phyloP scores from a whole-genome alignment of 768 basidiomycete species.

The Trametes gibbosa region DNA sequence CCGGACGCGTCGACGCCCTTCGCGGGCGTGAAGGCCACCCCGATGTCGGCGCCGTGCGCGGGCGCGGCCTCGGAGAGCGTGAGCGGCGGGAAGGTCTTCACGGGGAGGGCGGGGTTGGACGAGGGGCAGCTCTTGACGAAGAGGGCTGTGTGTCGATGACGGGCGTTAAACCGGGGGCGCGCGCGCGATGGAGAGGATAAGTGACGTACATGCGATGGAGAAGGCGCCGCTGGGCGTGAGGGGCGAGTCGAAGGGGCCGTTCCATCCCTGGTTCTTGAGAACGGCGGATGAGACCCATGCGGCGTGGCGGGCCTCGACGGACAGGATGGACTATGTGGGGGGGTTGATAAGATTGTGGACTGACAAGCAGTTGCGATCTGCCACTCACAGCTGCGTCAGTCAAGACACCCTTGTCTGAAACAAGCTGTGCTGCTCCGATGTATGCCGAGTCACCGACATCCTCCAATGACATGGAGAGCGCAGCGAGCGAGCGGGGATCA shows the following conservation, averaged over 20 bases:
- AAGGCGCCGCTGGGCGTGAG: constrained; percentile 39
- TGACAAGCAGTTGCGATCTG: too few species aligned
- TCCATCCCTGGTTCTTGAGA: constrained; percentile 41
- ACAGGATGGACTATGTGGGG: constrained; percentile 59
- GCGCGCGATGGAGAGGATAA: constrained; percentile 21
- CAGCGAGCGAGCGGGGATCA: constrained; percentile 42
- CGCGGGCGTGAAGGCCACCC: constrained; percentile 17
- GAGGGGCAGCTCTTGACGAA: constrained; percentile 50
- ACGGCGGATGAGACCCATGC: constrained; percentile 47
- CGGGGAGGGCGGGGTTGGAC: constrained; percentile 46
- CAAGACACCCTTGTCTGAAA: constrained; percentile 43
- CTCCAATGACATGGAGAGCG: constrained; percentile 46
- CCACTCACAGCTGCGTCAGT: constrained; percentile 47
- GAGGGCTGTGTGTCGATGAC: constrained; percentile 26
- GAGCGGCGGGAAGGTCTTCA: constrained; percentile 47
- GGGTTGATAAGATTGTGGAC: too few species aligned
- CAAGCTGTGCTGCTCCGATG: constrained; percentile 48
- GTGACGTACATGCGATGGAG: constrained; percentile 38
- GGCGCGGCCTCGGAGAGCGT: constrained; percentile 31
- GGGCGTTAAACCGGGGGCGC: too few species aligned
- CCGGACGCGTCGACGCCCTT: not conserved
- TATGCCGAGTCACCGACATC: constrained; percentile 55
- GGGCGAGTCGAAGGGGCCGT: constrained; percentile 42
- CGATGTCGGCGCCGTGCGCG: constrained; percentile 30
- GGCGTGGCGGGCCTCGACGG: constrained; percentile 50